These are phyloP conservation scores for Eragrostis nindensis DNA, from an alignment of 176 grass and related monocot genomes.

Conservation along the genomic window DNA sequence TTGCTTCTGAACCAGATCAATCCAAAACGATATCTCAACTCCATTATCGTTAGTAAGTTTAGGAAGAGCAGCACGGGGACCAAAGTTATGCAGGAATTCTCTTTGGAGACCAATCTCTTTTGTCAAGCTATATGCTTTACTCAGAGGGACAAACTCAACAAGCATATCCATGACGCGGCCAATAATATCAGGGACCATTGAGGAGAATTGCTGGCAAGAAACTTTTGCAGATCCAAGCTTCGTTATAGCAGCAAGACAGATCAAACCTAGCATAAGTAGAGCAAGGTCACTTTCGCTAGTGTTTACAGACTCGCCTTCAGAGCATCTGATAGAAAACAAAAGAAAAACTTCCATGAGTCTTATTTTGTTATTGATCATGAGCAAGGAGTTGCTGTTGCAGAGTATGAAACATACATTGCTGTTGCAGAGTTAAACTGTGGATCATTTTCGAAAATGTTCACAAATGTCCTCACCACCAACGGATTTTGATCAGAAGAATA, in stretches of 20 bases:
- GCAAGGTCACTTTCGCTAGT: slow-evolving; percentile 77
- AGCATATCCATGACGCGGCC: slow-evolving; percentile 96
- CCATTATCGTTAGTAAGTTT: slow-evolving; percentile 65
- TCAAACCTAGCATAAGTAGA: slow-evolving; percentile 88
- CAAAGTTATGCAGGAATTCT: slow-evolving; percentile 94
- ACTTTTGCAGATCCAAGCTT: slow-evolving; percentile 97
- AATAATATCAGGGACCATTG: slow-evolving; percentile 80
- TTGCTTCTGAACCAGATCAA: slow-evolving; percentile 85
- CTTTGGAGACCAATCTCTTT: slow-evolving; percentile 89
- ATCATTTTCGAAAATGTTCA: slow-evolving; percentile 88
- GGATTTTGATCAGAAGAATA: slow-evolving; percentile 83
- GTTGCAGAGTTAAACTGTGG: slow-evolving; percentile 73
- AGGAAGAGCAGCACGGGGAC: slow-evolving; percentile 71
- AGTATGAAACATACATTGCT: slow-evolving; percentile 57
- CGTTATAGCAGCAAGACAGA: slow-evolving; percentile 89
- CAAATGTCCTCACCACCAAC: slow-evolving; percentile 81
- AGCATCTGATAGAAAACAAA: slow-evolving; percentile 58
- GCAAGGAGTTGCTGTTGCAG: slow-evolving; percentile 4
- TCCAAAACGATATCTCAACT: slow-evolving; percentile 88
- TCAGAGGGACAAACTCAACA: slow-evolving; percentile 84
- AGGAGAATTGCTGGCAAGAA: slow-evolving; percentile 89
- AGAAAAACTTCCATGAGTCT: slow-evolving; percentile 7
- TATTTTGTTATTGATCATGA: slow-evolving; percentile 18
- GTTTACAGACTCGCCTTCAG: slow-evolving; percentile 52
- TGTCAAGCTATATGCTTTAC: slow-evolving; percentile 77